These are phyloP conservation scores for Posidonia australis DNA, from an alignment of 106 monocot genomes.

Conservation along the genomic window DNA sequence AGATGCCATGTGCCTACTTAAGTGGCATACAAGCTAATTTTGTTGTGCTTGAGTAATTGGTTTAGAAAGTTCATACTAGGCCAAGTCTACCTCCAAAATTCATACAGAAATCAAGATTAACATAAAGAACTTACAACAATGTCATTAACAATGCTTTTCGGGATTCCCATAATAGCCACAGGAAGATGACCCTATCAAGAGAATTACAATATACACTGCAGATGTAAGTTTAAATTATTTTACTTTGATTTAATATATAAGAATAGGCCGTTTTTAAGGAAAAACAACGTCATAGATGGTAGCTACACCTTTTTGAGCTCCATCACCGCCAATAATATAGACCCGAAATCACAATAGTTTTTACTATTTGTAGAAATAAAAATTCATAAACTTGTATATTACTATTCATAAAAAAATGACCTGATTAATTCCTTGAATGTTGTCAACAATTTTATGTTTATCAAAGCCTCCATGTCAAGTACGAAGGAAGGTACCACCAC, in stretches of 20 bases:
- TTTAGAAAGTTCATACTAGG: too few relatives aligned
- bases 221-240: neutral
- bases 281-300: conserved; percentile 30
- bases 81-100: too few relatives aligned
- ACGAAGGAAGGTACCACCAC: conserved; percentile 27
- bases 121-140: conserved; percentile 8
- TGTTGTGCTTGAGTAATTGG: too few relatives aligned
- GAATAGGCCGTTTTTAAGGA: neutral
- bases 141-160: conserved; percentile 15
- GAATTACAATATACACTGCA: neutral
- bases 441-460: conserved; percentile 31
- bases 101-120: too few relatives aligned
- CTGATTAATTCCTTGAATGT: conserved; percentile 25
- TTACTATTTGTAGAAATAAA: neutral
- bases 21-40: too few relatives aligned
- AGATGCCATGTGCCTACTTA: too few relatives aligned
- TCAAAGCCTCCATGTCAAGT: conserved; percentile 32
- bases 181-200: conserved; percentile 6
- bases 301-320: conserved; percentile 49
- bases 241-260: neutral
- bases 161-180: conserved; percentile 13
- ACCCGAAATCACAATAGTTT: conserved; percentile 8
- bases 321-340: conserved; percentile 50
- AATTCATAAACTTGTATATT: neutral
- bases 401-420: neutral